phyloP scores from a whole-genome alignment of 169 alveolate species.

The Theileria equi region DNA sequence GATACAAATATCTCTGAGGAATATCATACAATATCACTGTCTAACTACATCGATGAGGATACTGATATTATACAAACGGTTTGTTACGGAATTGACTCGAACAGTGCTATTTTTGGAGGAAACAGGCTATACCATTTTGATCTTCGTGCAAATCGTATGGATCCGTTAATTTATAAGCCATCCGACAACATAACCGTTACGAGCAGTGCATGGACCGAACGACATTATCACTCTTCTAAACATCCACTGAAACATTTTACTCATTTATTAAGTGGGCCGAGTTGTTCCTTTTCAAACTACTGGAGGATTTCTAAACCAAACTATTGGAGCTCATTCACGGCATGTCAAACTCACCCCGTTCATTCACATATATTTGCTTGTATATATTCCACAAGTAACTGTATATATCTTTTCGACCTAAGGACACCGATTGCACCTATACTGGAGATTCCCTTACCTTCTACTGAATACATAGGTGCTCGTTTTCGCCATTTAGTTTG shows the following conservation, averaged over 20 bases:
- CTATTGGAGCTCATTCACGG: conserved; percentile 68
- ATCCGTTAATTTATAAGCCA: conserved; percentile 24
- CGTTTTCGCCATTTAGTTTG: conserved; percentile 69
- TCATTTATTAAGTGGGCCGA: conserved; percentile 13
- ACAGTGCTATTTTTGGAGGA: conserved; percentile 63
- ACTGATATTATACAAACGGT: conserved; percentile 43
- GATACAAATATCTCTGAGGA: conserved; percentile 40
- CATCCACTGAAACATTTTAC: neutral
- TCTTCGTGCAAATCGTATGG: conserved; percentile 26
- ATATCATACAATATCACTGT: neutral
- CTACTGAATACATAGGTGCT: conserved; percentile 57
- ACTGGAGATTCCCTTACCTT: conserved; percentile 68
- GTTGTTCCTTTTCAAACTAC: conserved; percentile 37
- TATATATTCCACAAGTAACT: conserved; percentile 58
- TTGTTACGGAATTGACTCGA: conserved; percentile 33
- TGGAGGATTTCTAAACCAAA: conserved; percentile 15
- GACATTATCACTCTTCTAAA: conserved; percentile 11
- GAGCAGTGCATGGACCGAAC: conserved; percentile 40
- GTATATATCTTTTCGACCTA: conserved; percentile 70
- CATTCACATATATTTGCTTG: conserved; percentile 62
- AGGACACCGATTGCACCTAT: conserved; percentile 67
- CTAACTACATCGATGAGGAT: neutral
- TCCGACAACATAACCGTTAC: conserved; percentile 14
- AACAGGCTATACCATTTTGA: conserved; percentile 53
- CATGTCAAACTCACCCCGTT: conserved; percentile 64